A percentile compares a stretch with the other conserved stretches of the same genome.
Conservation (phyloP, 2,329 filamentous ascomycete species). For the Claviceps citrina region DNA sequence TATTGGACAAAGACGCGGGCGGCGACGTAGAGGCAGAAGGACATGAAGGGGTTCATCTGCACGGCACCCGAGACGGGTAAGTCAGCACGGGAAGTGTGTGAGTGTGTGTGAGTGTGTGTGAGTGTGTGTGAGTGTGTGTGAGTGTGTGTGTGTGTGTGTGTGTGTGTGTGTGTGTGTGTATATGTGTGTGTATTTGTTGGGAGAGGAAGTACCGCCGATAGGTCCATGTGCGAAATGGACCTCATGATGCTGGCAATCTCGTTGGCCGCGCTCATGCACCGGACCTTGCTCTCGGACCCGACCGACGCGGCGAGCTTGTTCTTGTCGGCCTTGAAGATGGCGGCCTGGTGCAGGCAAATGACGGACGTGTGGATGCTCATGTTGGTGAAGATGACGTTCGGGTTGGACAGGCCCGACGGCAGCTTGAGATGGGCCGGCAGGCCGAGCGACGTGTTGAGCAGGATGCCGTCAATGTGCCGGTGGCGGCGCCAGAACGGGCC, state of each 20-base stretch:
- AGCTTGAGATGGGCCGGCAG: slow-evolving; percentile 71
- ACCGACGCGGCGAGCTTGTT: slow-evolving; percentile 63
- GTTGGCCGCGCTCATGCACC: slow-evolving; percentile 84
- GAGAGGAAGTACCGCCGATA: slow-evolving; percentile 45
- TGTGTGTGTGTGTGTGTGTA: too few relatives aligned
- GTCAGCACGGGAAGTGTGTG: too few relatives aligned
- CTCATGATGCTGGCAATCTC: slow-evolving; percentile 93
- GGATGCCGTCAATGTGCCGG: slow-evolving; percentile 71
- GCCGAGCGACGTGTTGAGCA: slow-evolving; percentile 72
- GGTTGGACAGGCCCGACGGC: slow-evolving; percentile 56
- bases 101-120: too few relatives aligned
- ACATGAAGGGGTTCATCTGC: slow-evolving; percentile 93
- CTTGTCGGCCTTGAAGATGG: slow-evolving; percentile 93
- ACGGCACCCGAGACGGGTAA: too few relatives aligned
- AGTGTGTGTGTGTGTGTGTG: too few relatives aligned
- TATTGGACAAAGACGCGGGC: slow-evolving; percentile 92
- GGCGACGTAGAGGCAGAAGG: slow-evolving; percentile 91
- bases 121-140: too few relatives aligned
- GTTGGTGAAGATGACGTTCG: slow-evolving; percentile 84
- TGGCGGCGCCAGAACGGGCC: slow-evolving; percentile 95
- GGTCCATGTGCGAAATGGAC: slow-evolving; percentile 79
- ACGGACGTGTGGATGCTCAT: slow-evolving; percentile 95
- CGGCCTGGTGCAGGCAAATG: slow-evolving; percentile 94
- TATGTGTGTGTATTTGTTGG: too few relatives aligned
- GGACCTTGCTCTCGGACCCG: slow-evolving; percentile 75